Evolutionary conservation across 1,139 yeast species (phyloP).

Genomic region (Debaryomyces robertsiae): DNA sequence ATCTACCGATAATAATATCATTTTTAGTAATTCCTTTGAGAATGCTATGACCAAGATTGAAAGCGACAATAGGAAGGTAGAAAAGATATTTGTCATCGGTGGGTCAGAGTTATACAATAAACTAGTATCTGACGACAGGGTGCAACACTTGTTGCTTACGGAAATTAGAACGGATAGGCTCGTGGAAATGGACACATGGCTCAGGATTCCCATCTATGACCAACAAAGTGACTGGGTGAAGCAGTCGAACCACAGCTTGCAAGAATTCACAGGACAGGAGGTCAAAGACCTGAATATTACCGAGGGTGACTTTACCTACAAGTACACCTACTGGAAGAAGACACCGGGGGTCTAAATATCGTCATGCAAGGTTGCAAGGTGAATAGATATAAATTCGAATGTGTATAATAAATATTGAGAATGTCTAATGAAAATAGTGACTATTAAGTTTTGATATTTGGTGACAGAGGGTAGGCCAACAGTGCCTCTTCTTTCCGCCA

Average conservation of each 20-base stretch:
- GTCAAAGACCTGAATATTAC: constrained; percentile 38
- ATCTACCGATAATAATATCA: constrained; percentile 27
- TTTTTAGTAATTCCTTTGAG: constrained; percentile 50
- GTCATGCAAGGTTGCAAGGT: background rate
- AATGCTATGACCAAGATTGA: constrained; percentile 35
- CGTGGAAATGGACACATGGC: constrained; percentile 69
- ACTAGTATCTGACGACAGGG: constrained; percentile 45
- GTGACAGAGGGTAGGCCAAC: constrained; percentile 40
- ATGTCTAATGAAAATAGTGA: constrained; percentile 22
- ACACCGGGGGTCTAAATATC: constrained; percentile 7
- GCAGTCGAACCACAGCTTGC: constrained; percentile 35
- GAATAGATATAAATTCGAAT: background rate
- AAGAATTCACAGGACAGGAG: constrained; percentile 40
- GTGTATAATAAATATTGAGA: constrained; percentile 1
- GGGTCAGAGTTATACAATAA: constrained; percentile 85
- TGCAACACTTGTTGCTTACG: constrained; percentile 70
- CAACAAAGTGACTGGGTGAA: constrained; percentile 38
- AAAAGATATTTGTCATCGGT: constrained; percentile 80
- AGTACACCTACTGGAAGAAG: constrained; percentile 53
- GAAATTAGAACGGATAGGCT: constrained; percentile 49
- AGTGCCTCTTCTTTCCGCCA: constrained; percentile 19
- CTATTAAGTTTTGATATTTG: constrained; percentile 39
- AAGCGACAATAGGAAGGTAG: constrained; percentile 28
- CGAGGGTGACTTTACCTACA: constrained; percentile 53
- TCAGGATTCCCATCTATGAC: constrained; percentile 37